phyloP scores from a whole-genome alignment of 495 filamentous ascomycete species.

The Neurospora pannonica region DNA sequence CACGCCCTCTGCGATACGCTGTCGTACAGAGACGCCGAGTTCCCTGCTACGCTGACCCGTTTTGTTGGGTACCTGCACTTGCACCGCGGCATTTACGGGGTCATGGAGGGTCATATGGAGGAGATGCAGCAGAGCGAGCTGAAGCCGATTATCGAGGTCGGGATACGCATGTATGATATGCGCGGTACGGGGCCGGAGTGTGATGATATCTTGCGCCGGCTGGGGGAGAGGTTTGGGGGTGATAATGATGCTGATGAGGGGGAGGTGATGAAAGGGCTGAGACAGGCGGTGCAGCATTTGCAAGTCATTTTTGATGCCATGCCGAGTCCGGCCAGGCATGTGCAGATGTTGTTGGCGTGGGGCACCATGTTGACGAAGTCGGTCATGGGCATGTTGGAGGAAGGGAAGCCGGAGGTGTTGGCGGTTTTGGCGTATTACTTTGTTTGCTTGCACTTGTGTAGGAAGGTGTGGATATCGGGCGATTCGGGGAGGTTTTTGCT shows the following conservation, averaged over 20 bases:
- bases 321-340: not conserved
- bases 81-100: constrained; percentile 31
- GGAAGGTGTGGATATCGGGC: constrained; percentile 16
- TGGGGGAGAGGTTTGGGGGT: constrained; percentile 3
- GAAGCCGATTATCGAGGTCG: constrained; percentile 11
- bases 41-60: constrained; percentile 27
- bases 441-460: constrained; percentile 14
- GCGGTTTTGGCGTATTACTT: constrained; percentile 24
- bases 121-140: constrained; percentile 15
- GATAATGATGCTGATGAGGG: not conserved
- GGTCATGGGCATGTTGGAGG: constrained; percentile 16
- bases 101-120: constrained; percentile 18
- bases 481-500: constrained; percentile 18
- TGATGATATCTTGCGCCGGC: constrained; percentile 2
- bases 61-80: constrained; percentile 34
- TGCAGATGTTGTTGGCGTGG: constrained; percentile 15
- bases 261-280: not conserved
- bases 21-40: constrained; percentile 19
- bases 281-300: constrained; percentile 11
- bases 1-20: constrained; percentile 40
- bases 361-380: constrained; percentile 10
- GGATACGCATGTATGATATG: constrained; percentile 7
- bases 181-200: constrained; percentile 15
- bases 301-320: constrained; percentile 19
- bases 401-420: constrained; percentile 17